Evolutionary conservation across 371 early-diverging fungal genomes (phyloP), one percentile per base, ranked within the genome.

Genomic region (Mucor mucedo): DNA sequence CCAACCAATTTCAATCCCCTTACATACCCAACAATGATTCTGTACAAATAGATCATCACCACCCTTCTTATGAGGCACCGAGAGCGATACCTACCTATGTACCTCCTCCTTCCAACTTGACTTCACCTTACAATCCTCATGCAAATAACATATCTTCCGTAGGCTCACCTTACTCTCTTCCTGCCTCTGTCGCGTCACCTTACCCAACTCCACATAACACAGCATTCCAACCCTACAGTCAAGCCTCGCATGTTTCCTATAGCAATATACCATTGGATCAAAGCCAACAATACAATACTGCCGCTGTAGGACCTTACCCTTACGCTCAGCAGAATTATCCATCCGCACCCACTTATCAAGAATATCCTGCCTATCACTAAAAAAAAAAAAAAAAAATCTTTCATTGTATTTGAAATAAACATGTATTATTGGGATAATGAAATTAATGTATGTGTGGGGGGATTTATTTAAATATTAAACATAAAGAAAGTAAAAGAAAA

Each of bases 401-500:
- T 42, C n/a, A 42, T 42, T 42, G n/a, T 42, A 4, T 42, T 4
- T 11, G 1, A 42, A 42, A 14, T 42, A n/a, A 42, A 42, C 4
- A 14, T 21, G 21, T 21, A 10, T 10, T 11, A 42, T 42, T 35
- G 35, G 8, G 35, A 35, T 35, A 35, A 35, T 35, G 44, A 54
- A 38, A 21, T 21, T 21, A 21, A 21, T 21, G 21, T 21, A 21
- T 21, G 21, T 21, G 21, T 21, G 21, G 21, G 21, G 21, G 21
- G 21, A 21, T 55, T 16, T 54, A 3, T 54, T 38, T 7, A 30
- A 21, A 29, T 55, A 4, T 57, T 57, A 57, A 41, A 33, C 30
- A 42, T 28, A 57, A 33, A 45, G 35, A 11, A 58, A 58, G 14
- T 47, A 58, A 33, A 32, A 41, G n/a, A 47, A n/a, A n/a, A 58